phyloP scores from a whole-genome alignment of 2,329 filamentous ascomycete species.

The Hymenoscyphus albidus region DNA sequence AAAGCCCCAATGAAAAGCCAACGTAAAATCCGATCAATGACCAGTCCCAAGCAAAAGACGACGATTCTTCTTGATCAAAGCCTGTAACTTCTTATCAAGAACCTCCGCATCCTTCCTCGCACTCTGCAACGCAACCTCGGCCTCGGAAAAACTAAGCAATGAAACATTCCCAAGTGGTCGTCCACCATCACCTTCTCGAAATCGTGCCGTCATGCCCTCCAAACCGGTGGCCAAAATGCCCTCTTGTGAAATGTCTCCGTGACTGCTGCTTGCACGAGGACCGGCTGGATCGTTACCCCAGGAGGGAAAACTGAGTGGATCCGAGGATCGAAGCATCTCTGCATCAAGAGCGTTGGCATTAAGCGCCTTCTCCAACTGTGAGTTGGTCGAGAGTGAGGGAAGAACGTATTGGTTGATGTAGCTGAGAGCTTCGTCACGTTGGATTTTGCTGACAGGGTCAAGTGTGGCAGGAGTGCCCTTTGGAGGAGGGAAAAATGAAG shows the following conservation, averaged over 20 bases:
- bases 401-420: constrained; percentile 69
- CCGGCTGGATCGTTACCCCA: constrained; percentile 30
- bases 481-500: constrained; percentile 55
- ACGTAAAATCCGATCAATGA: background rate
- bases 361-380: constrained; percentile 36
- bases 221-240: constrained; percentile 31
- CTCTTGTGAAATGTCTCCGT: constrained; percentile 26
- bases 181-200: constrained; percentile 31
- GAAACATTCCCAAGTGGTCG: constrained; percentile 35
- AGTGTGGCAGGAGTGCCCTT: constrained; percentile 37
- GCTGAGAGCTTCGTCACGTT: constrained; percentile 61
- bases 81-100: constrained; percentile 58
- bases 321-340: constrained; percentile 29
- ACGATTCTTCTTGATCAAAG: constrained; percentile 57
- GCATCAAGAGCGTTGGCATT: constrained; percentile 33
- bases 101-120: constrained; percentile 58
- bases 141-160: constrained; percentile 59
- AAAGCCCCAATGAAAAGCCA: background rate
- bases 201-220: constrained; percentile 35
- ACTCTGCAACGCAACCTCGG: constrained; percentile 49
- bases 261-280: constrained; percentile 18
- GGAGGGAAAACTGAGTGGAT: constrained; percentile 27
- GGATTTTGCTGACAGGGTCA: constrained; percentile 61
- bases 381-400: constrained; percentile 40
- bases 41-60: constrained; percentile 44